These are phyloP conservation scores for Phytopythium chamaehyphon DNA, from an alignment of 352 stramenopile genomes.

Conservation along the genomic window DNA sequence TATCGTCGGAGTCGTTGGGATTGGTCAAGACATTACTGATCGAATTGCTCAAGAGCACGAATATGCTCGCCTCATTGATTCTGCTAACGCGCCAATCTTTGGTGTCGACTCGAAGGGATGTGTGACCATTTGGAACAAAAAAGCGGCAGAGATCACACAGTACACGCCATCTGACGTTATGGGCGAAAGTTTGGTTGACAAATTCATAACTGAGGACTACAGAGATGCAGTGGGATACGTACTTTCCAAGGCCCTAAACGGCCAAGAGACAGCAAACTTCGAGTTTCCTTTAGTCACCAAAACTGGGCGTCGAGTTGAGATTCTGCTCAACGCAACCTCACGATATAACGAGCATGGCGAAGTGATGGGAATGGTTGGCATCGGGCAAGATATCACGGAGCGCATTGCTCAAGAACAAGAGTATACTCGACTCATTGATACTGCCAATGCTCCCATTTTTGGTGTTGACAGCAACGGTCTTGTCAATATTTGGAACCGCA, in stretches of 20 bases:
- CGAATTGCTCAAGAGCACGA: too few species aligned
- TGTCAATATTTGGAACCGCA: constrained; percentile 79
- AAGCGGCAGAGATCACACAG: constrained; percentile 67
- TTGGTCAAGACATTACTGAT: too few species aligned
- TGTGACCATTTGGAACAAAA: constrained; percentile 78
- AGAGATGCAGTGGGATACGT: constrained; percentile 42
- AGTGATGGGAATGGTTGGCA: constrained; percentile 85
- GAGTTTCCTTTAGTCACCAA: constrained; percentile 75
- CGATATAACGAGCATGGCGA: constrained; percentile 65
- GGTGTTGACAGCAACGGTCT: constrained; percentile 59
- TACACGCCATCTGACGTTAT: constrained; percentile 59
- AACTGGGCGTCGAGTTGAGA: constrained; percentile 55
- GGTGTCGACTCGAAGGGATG: constrained; percentile 48
- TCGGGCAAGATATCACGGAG: constrained; percentile 83
- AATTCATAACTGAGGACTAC: constrained; percentile 56
- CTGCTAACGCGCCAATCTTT: constrained; percentile 83
- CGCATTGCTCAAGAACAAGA: constrained; percentile 71
- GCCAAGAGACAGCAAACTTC: constrained; percentile 47
- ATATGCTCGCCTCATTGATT: too few species aligned
- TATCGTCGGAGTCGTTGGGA: too few species aligned
- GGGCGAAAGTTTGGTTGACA: constrained; percentile 52
- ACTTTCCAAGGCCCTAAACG: constrained; percentile 27
- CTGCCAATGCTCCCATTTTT: constrained; percentile 68
- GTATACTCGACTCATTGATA: constrained; percentile 68
- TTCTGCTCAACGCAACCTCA: constrained; percentile 72